Evolutionary conservation across 345 rosid genomes (phyloP).

Genomic region (Cardiospermum halicacabum): DNA sequence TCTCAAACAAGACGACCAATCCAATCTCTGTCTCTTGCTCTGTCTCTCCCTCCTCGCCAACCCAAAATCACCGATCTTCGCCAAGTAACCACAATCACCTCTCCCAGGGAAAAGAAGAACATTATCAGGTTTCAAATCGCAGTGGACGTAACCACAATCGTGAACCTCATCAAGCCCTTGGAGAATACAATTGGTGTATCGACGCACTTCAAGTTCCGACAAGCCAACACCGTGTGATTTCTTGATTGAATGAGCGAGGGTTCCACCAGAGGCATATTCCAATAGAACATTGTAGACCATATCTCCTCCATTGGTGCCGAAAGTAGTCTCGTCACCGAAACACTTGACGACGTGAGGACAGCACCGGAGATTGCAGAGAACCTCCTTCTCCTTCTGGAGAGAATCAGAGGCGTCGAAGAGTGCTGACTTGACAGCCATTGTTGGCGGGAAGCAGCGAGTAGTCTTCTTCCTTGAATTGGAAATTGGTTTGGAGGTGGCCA

Average conservation of each 20-base stretch:
- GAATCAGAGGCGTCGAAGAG: constrained; percentile 15
- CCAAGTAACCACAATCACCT: neutral
- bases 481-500: constrained; percentile 13
- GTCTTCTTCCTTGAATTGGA: constrained; percentile 7
- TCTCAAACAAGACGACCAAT: neutral
- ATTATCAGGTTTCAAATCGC: constrained; percentile 39
- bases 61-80: constrained; percentile 38
- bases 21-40: constrained; percentile 9
- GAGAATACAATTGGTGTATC: constrained; percentile 28
- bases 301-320: constrained; percentile 9
- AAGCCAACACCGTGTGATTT: constrained; percentile 20
- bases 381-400: constrained; percentile 33
- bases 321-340: constrained; percentile 26
- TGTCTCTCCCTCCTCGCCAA: constrained; percentile 26
- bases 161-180: constrained; percentile 34
- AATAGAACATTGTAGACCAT: constrained; percentile 28
- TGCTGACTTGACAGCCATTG: constrained; percentile 34
- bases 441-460: constrained; percentile 7
- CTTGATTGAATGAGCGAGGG: constrained; percentile 20
- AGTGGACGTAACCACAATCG: constrained; percentile 28
- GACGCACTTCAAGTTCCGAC: constrained; percentile 26
- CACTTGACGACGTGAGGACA: constrained; percentile 30
- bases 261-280: constrained; percentile 45
- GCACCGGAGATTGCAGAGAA: constrained; percentile 21
- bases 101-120: constrained; percentile 18